A percentile compares a stretch with the other conserved stretches of the same genome.
phyloP scores from a whole-genome alignment of 768 basidiomycete species.

The Hydnomerulius pinastri region DNA sequence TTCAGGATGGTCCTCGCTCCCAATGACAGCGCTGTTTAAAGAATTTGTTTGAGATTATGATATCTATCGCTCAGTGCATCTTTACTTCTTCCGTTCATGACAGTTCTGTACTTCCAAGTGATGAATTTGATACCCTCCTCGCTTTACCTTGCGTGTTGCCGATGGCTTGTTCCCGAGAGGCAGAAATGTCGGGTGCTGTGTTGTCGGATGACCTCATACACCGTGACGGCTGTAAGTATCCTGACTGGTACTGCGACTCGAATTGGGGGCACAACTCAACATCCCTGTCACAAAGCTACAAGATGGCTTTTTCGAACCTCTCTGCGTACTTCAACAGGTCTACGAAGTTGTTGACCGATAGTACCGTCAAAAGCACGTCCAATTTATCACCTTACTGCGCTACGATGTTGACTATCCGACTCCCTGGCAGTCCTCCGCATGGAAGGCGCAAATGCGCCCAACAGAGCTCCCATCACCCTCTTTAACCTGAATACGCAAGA shows the following conservation, averaged over 20 bases:
- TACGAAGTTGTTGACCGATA: slow-evolving; percentile 40
- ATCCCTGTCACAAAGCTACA: neutral
- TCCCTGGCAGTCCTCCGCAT: slow-evolving; percentile 61
- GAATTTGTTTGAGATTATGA: neutral
- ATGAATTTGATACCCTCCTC: neutral
- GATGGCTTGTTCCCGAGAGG: too few species aligned
- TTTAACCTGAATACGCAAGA: slow-evolving; percentile 62
- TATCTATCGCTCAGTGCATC: neutral
- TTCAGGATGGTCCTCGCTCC: neutral
- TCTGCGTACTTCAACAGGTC: slow-evolving; percentile 40
- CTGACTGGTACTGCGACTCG: neutral
- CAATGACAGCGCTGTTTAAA: slow-evolving; percentile 10
- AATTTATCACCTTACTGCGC: slow-evolving; percentile 10
- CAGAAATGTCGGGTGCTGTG: too few species aligned
- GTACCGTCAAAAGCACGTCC: slow-evolving; percentile 42
- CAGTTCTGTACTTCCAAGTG: neutral
- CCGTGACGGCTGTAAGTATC: neutral
- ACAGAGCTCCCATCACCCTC: slow-evolving; percentile 62
- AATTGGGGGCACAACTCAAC: neutral
- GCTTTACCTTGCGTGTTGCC: too few species aligned
- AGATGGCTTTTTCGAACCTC: slow-evolving; percentile 29
- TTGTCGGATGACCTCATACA: neutral
- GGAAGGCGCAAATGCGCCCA: slow-evolving; percentile 70
- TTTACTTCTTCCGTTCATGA: neutral
- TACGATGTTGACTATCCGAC: slow-evolving; percentile 13